Base-by-base conservation (phyloP, 768 basidiomycete genomes). In the Trametes maxima region DNA sequence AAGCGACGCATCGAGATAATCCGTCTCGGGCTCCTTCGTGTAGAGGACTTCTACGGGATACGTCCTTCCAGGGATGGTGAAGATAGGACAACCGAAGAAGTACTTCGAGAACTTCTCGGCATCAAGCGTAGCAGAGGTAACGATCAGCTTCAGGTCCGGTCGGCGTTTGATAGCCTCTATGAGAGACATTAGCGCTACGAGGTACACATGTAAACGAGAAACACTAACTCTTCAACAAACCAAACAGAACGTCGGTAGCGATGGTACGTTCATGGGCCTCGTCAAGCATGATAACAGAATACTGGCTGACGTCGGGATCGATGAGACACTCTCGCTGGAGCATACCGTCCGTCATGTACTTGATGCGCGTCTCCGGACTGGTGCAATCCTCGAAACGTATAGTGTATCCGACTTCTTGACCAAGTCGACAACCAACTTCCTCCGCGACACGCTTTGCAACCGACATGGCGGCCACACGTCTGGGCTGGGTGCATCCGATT, bases 331-430 rank as follows among this genome's bases (percentile, higher is more conserved):
- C 97, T 76, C 97, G 86, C 70, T 98, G 93, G 24, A 99, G 82
- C 94, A 99, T 98, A 79, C 97, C 97, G 71, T 98, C 97, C 70
- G 97, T 99, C 97, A 99, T 98, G 83, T 97, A 99, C 76, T 98
- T 99, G 83, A 99, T 99, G 70, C 91, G 88, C 3, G 97, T 98
- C 76, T 99, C 97, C 3, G 97, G 96, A 70, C 94, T 91, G 6
- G 97, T 98, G 75, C 96, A 95, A 75, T 99, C 97, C 78, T 99
- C 97, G 74, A 99, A 99, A 79, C 97, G 96, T 68, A 99, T 98
- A 6, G 92, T 92, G 73, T 99, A 99, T 7, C 97, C 97, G 63
- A 99, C 96, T 74, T 98, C 97, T 71, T 95, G 94, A 6, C 97
- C 97, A 10, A 99, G 79, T 16, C 97, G 86, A 77, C 96, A 98